Percentiles rank a stretch among this genome's conserved stretches.
Evolutionary conservation across 169 alveolate species (phyloP).

Genomic region (Plasmodium inui): DNA sequence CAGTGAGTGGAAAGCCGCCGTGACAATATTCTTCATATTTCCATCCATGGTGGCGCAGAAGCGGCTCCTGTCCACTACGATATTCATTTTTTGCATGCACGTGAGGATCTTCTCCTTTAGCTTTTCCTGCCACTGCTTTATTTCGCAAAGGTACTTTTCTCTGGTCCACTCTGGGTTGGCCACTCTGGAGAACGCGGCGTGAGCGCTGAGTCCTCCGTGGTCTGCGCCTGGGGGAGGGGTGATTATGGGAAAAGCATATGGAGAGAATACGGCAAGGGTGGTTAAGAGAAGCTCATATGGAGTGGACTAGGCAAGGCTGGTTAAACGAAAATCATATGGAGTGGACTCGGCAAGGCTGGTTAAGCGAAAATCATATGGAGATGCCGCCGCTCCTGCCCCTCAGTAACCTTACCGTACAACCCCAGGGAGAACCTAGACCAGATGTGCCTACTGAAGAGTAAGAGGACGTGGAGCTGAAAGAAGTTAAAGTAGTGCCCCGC

Average conservation of each 20-base stretch:
- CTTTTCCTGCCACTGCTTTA: conserved; percentile 23
- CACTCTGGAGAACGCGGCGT: conserved; percentile 20
- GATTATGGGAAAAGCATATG: neutral
- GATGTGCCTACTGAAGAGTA: conserved; percentile 25
- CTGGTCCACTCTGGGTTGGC: neutral
- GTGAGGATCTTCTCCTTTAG: conserved; percentile 10
- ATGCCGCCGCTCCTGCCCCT: neutral
- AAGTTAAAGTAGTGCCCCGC: conserved; percentile 58
- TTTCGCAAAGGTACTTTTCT: conserved; percentile 24
- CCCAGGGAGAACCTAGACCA: conserved; percentile 6
- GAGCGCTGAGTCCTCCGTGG: conserved; percentile 68
- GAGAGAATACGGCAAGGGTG: neutral
- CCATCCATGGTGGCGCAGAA: conserved; percentile 40
- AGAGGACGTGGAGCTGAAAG: conserved; percentile 12
- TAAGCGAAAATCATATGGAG: neutral
- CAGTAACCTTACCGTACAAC: conserved; percentile 9
- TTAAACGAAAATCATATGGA: neutral
- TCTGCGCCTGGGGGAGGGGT: conserved; percentile 13
- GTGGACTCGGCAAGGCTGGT: neutral
- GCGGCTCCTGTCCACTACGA: neutral
- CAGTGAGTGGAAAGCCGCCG: neutral
- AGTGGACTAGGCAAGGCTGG: neutral
- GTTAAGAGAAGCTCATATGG: neutral
- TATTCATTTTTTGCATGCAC: conserved; percentile 32
- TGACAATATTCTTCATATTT: neutral